phyloP scores from a whole-genome alignment of 1,284 basidiomycete species.

The Agroathelia rolfsii region DNA sequence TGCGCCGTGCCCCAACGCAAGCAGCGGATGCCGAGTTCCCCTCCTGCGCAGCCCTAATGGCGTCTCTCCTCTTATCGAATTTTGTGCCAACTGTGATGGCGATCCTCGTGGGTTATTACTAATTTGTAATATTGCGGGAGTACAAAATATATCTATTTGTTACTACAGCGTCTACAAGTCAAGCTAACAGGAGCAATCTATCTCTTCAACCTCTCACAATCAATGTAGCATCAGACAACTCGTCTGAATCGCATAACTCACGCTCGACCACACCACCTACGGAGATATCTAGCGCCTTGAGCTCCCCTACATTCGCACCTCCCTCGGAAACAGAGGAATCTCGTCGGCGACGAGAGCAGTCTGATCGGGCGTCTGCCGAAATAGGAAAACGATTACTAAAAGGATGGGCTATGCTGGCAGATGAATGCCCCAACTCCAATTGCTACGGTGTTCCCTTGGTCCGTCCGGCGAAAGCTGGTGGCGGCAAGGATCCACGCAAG shows the following conservation, averaged over 20 bases:
- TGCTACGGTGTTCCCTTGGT: slow-evolving; percentile 71
- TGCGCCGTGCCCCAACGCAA: slow-evolving; percentile 40
- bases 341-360: slow-evolving; percentile 62
- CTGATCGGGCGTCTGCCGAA: slow-evolving; percentile 66
- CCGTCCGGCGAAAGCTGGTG: slow-evolving; percentile 54
- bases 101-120: slow-evolving; percentile 19
- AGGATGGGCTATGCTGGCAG: slow-evolving; percentile 79
- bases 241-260: slow-evolving; percentile 41
- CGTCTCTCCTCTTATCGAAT: slow-evolving; percentile 31
- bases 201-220: slow-evolving; percentile 15
- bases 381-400: slow-evolving; percentile 67
- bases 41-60: slow-evolving; percentile 57
- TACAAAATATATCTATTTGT: slow-evolving; percentile 11
- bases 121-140: slow-evolving; percentile 15
- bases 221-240: slow-evolving; percentile 36
- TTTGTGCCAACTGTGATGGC: slow-evolving; percentile 56
- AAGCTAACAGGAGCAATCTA: slow-evolving; percentile 7
- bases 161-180: slow-evolving; percentile 1
- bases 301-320: slow-evolving; percentile 51
- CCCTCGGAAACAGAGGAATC: slow-evolving; percentile 55
- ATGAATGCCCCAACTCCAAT: slow-evolving; percentile 58
- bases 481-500: slow-evolving; percentile 53
- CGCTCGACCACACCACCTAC: slow-evolving; percentile 66
- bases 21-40: slow-evolving; percentile 49
- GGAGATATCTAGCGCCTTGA: slow-evolving; percentile 49